Base-by-base conservation (phyloP, 495 filamentous ascomycete species). In the Aspergillus sclerotioniger region DNA sequence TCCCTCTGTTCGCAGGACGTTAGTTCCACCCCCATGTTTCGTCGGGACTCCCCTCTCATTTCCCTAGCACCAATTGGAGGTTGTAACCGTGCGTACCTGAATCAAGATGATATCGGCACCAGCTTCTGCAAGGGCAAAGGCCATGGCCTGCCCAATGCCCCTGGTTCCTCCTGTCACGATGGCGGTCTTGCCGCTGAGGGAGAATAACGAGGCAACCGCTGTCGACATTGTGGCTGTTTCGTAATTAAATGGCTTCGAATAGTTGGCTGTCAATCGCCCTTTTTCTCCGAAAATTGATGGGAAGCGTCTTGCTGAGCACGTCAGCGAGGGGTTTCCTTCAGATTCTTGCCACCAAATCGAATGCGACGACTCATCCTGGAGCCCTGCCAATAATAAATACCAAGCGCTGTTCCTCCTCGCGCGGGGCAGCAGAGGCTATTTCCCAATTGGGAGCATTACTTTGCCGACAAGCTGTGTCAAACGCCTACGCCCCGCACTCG, bases 81-180 rank as follows among this genome's bases (percentile, higher is more conserved):
- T 25, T 28, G n/a, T 32, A 25, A 9, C 25, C 15, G 25, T 31
- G 46, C 25, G 47, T 25, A 50, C 47, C 47, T 50, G 47, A 32
- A 50, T 50, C 25, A 96, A 77, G 41, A 95, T 72, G 54, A 94
- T 81, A 66, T 96, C 87, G 46, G 91, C 91, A 21, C 91, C 91
- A 49, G 88, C 89, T 76, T 95, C 91, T 28, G 91, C 91, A 15
- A 96, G 73, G 3, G 86, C 90, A 57, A 96, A 68, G 43, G 89
- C 89, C 75, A 95, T 92, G 10, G 89, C 82, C 67, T 90, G 85
- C 15, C 92, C 92, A 51, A 97, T 96, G 20, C 92, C 92, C 52
- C 92, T 78, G 15, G 91, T 94, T 51, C 90, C 90, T 28, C 92
- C 92, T 0, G 92, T 97, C 32, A 96, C 78, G 47, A 96, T 72